phyloP scores from a whole-genome alignment of 768 basidiomycete genomes.

The Lactifluus volemus region DNA sequence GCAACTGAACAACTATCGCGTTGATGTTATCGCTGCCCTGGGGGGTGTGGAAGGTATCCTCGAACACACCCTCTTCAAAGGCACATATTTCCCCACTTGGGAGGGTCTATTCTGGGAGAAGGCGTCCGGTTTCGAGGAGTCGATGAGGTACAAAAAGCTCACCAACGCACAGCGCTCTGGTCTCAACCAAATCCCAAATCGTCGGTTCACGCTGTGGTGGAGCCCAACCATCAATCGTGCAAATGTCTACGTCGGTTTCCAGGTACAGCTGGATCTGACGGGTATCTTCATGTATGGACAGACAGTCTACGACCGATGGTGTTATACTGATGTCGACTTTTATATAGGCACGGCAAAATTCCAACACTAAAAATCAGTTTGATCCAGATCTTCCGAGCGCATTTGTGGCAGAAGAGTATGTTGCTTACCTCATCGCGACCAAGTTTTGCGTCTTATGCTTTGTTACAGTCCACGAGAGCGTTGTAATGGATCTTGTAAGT shows the following conservation, averaged over 20 bases:
- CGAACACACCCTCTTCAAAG: constrained; percentile 96
- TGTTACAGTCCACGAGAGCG: constrained; percentile 71
- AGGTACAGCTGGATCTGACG: constrained; percentile 96
- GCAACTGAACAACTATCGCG: constrained; percentile 97
- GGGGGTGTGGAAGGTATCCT: constrained; percentile 95
- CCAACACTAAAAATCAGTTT: constrained; percentile 97
- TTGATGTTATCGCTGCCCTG: constrained; percentile 96
- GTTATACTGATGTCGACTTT: constrained; percentile 7
- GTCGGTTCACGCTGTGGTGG: constrained; percentile 99
- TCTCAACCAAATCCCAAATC: constrained; percentile 96
- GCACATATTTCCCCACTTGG: constrained; percentile 97
- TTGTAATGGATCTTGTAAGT: constrained; percentile 80
- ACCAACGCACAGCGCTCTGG: constrained; percentile 98
- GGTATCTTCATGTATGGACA: constrained; percentile 78
- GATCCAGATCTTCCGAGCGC: constrained; percentile 99
- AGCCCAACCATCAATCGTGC: constrained; percentile 98
- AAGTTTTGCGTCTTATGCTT: constrained; percentile 6
- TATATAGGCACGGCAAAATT: constrained; percentile 90
- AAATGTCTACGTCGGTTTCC: constrained; percentile 99
- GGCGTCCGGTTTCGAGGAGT: constrained; percentile 93
- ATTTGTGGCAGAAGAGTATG: constrained; percentile 98
- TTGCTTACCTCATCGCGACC: constrained; percentile 22
- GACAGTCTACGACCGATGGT: background rate
- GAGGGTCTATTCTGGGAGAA: constrained; percentile 99
- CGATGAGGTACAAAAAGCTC: constrained; percentile 92